Evolutionary conservation across 768 basidiomycete species (phyloP), one percentile per base, ranked within the genome.

Genomic region (Tricholoma furcatifolium): DNA sequence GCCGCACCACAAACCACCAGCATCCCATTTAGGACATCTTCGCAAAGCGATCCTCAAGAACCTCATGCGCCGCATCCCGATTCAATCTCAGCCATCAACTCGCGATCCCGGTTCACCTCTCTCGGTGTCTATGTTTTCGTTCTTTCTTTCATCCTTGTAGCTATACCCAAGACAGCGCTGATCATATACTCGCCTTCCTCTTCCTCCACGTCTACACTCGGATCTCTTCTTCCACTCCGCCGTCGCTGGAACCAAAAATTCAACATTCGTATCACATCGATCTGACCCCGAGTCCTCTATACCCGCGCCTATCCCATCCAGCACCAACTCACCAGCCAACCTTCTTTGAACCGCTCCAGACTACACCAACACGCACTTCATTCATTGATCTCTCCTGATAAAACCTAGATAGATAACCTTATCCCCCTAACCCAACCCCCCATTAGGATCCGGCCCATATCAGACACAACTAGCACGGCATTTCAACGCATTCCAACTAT

Each of bases 1-100:
- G 8, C 27, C 40, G 42, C 20, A 21, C 34, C 44, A 36, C 32
- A 27, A 40, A 31, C 47, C 17, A 18, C 30, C 53, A 44, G 14
- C 46, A 17, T 46, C 61, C 30, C 4, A 46, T 4, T 27, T 51
- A 18, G 3, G 35, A 58, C 0, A 10, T 24, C 3, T 14, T 64
- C 63, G 42, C 44, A 51, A 30, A 59, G 44, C 38, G 63, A 64
- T 64, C 63, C 63, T 55, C 63, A 60, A 36, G 38, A 45, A 44
- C 54, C 21, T 47, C 46, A 27, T 40, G 50, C 59, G 61, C 61
- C 58, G 58, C 58, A 44, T 14, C 57, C 57, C 54, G 46, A 47
- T 60, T 45, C 17, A 30, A 36, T 5, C 6, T 20, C 14, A 7
- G 21, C 20, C 0, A 6, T 14, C 35, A n/a, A 31, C 18, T 31